Conservation (phyloP, 306 rosid species). For the Casuarina cunninghamiana region DNA sequence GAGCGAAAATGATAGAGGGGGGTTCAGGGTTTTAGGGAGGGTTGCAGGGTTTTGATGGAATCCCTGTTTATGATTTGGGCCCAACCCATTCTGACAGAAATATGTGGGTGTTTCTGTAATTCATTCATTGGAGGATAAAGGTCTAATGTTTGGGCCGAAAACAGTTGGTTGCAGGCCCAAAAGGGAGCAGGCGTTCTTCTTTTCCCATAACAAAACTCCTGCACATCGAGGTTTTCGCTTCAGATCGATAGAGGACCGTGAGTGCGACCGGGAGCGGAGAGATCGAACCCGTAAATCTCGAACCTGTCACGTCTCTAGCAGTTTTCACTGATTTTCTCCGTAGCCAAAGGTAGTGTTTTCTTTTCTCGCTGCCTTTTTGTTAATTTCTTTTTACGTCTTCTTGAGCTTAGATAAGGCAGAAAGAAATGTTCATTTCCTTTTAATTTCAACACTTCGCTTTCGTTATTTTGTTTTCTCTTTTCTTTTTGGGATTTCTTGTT, state of each 20-base stretch:
- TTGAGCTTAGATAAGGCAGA: no score
- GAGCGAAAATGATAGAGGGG: not conserved
- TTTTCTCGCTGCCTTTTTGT: not conserved
- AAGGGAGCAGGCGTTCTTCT: not conserved
- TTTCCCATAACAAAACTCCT: not conserved
- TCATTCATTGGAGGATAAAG: no score
- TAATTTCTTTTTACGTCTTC: no score
- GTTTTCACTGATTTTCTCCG: not conserved
- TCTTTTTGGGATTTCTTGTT: not conserved
- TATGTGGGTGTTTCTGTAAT: no score
- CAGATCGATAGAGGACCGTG: not conserved
- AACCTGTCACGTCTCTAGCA: not conserved
- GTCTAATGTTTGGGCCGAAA: no score
- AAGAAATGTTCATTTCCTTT: no score
- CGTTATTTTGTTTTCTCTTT: no score
- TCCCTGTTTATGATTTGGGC: not conserved
- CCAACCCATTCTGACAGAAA: no score
- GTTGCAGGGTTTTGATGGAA: not conserved
- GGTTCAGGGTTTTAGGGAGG: not conserved
- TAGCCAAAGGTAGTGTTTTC: not conserved
- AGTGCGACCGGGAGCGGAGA: no score
- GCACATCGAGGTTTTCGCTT: not conserved
- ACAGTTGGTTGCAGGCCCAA: not conserved
- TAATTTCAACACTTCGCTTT: no score
- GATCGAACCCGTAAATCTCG: not conserved